Conservation (phyloP, 2,329 filamentous ascomycete species). For the Chalaropsis thielavioides region DNA sequence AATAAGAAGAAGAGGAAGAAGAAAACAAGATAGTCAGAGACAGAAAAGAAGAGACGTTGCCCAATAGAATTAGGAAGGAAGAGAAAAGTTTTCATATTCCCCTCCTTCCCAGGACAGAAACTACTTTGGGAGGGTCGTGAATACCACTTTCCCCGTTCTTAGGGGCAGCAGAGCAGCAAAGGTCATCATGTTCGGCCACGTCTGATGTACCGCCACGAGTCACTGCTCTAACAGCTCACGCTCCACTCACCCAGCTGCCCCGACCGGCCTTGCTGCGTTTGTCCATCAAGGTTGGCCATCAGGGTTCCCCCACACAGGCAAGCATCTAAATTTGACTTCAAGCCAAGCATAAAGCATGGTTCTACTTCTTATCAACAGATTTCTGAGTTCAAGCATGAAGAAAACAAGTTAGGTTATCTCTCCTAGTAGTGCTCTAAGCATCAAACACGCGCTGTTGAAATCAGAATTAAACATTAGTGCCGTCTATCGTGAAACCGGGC, state of each 20-base stretch:
- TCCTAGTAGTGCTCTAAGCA: background rate
- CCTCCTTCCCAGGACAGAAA: background rate
- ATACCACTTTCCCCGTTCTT: background rate
- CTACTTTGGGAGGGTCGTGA: background rate
- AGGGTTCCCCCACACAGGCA: slow-evolving; percentile 11
- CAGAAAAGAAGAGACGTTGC: background rate
- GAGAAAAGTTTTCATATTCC: slow-evolving; percentile 2
- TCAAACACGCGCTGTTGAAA: background rate
- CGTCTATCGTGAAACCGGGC: background rate
- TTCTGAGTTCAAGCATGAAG: background rate
- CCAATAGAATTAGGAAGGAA: background rate
- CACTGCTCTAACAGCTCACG: background rate
- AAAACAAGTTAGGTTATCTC: background rate
- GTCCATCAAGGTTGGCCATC: slow-evolving; percentile 19
- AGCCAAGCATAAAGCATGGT: background rate
- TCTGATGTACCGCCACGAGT: background rate
- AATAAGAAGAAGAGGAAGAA: background rate
- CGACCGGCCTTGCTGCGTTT: background rate
- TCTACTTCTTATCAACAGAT: background rate
- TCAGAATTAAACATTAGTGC: background rate
- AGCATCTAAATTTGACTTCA: background rate
- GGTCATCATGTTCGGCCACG: background rate
- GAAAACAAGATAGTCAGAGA: background rate
- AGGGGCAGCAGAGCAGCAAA: background rate
- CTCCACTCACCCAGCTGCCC: background rate